Evolutionary conservation across 768 basidiomycete genomes (phyloP).

Genomic region (Exsudoporus frostii): DNA sequence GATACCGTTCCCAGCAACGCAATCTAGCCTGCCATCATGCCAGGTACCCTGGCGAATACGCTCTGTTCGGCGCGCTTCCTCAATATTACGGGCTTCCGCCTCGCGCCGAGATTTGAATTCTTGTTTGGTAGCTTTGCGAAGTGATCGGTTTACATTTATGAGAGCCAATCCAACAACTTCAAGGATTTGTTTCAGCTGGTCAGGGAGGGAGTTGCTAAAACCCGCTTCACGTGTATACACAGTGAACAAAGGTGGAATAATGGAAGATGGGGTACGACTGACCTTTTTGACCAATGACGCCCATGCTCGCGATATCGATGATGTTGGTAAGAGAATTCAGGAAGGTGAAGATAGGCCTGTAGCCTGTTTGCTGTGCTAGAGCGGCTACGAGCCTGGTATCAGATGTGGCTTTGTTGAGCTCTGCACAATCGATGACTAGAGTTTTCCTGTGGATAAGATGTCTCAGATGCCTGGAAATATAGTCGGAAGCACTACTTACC

Average conservation of each 20-base stretch:
- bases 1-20: constrained; percentile 79
- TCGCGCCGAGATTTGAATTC: constrained; percentile 37
- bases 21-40: constrained; percentile 87
- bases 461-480: background rate
- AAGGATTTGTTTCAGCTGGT: constrained; percentile 83
- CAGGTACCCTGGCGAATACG: constrained; percentile 62
- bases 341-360: constrained; percentile 86
- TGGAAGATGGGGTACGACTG: background rate
- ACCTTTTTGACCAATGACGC: constrained; percentile 96
- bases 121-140: constrained; percentile 42
- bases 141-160: constrained; percentile 54
- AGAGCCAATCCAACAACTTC: constrained; percentile 74
- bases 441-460: constrained; percentile 45
- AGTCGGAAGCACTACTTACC: constrained; percentile 35
- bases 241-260: background rate
- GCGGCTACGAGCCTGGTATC: constrained; percentile 65
- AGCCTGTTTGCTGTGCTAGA: constrained; percentile 82
- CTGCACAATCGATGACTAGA: constrained; percentile 80
- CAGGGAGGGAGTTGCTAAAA: constrained; percentile 70
- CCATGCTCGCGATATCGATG: constrained; percentile 88
- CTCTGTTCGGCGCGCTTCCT: constrained; percentile 39
- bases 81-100: constrained; percentile 35
- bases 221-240: constrained; percentile 53
- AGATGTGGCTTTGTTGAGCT: constrained; percentile 64
- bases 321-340: constrained; percentile 76